These are phyloP conservation scores for Leptographium lundbergii DNA, from an alignment of 2,329 filamentous ascomycete genomes.

Conservation along the genomic window DNA sequence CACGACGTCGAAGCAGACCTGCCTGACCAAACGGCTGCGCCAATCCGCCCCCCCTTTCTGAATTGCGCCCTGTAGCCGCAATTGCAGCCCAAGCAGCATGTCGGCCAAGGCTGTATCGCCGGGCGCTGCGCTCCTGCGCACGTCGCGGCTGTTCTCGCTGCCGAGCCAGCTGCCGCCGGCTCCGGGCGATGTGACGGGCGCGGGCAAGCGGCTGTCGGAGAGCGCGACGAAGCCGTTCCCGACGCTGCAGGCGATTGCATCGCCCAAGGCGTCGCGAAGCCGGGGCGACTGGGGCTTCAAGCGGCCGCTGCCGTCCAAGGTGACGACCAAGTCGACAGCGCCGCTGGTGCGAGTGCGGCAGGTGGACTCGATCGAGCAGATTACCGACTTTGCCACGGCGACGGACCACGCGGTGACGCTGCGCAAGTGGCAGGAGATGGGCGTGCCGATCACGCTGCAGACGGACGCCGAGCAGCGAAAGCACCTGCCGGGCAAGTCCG, in stretches of 20 bases:
- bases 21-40: not conserved
- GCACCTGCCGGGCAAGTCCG: slow-evolving; percentile 29
- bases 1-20: not conserved
- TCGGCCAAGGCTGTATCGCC: slow-evolving; percentile 34
- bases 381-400: slow-evolving; percentile 80
- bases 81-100: slow-evolving; percentile 12
- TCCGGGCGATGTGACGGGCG: slow-evolving; percentile 32
- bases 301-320: slow-evolving; percentile 63
- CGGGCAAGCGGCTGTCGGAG: slow-evolving; percentile 40
- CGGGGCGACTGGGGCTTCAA: slow-evolving; percentile 92
- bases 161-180: slow-evolving; percentile 61
- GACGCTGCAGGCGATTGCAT: slow-evolving; percentile 72
- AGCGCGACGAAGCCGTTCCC: slow-evolving; percentile 67
- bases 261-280: slow-evolving; percentile 56
- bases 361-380: slow-evolving; percentile 73
- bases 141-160: slow-evolving; percentile 81
- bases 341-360: slow-evolving; percentile 65
- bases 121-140: slow-evolving; percentile 60
- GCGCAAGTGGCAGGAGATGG: slow-evolving; percentile 76
- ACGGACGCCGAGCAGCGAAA: slow-evolving; percentile 12
- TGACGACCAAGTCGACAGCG: slow-evolving; percentile 58
- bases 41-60: not conserved
- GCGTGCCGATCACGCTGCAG: slow-evolving; percentile 45
- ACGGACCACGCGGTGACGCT: slow-evolving; percentile 70
- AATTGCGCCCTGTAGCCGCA: not conserved